Percentiles rank a stretch among this genome's conserved stretches.
Conservation (phyloP, 108 stramenopile genomes). For the Nannochloropsis granulata region DNA sequence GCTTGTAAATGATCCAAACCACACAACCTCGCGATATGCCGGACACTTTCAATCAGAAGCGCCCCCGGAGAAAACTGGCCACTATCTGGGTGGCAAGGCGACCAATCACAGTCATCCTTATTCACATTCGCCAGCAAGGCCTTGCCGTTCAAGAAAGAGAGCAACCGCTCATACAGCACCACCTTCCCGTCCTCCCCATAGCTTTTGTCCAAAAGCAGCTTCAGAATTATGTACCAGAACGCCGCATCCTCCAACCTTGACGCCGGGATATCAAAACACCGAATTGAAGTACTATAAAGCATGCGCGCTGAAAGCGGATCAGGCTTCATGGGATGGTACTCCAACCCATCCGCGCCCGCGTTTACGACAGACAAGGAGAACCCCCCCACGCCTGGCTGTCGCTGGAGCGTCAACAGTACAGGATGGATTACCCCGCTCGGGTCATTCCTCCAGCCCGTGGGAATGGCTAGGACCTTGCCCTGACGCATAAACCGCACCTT, state of each 20-base stretch:
- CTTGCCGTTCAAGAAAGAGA: slow-evolving; percentile 36
- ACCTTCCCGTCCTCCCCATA: not conserved
- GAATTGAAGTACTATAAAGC: slow-evolving; percentile 12
- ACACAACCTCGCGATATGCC: not conserved
- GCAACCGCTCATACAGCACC: slow-evolving; percentile 30
- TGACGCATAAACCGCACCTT: not conserved
- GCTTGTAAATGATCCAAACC: not conserved
- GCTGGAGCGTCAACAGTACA: not conserved
- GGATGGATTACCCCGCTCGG: not conserved
- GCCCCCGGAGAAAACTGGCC: not conserved
- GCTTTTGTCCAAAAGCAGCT: slow-evolving; percentile 8
- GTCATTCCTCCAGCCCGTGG: not conserved
- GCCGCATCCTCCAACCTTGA: slow-evolving; percentile 23
- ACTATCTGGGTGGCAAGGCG: not conserved
- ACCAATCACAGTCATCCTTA: not conserved
- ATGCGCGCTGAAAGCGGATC: slow-evolving; percentile 10
- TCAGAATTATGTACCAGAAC: slow-evolving; percentile 38
- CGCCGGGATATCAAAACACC: slow-evolving; percentile 24
- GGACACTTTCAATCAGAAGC: not conserved
- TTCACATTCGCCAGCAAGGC: slow-evolving; percentile 28
- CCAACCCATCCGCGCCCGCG: slow-evolving; percentile 16
- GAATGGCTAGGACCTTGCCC: not conserved
- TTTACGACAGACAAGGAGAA: slow-evolving; percentile 19
- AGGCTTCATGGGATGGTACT: slow-evolving; percentile 17
- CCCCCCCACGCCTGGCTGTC: not conserved